These are phyloP conservation scores for Gossypium turneri DNA, from an alignment of 345 rosid species.

Conservation along the genomic window DNA sequence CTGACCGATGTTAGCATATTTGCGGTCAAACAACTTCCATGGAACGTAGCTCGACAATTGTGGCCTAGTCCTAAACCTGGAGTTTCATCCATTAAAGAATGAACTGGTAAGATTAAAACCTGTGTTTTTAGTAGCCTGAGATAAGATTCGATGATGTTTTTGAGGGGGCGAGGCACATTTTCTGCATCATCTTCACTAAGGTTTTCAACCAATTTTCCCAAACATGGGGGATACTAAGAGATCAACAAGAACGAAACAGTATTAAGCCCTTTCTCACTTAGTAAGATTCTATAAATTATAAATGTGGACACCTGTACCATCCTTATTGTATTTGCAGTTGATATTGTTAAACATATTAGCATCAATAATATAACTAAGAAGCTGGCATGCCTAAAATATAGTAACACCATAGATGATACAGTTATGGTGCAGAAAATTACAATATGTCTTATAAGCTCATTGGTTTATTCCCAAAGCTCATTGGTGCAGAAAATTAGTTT, in stretches of 20 bases:
- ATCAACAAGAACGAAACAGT: conserved; percentile 37
- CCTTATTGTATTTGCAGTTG: background rate
- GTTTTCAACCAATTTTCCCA: conserved; percentile 28
- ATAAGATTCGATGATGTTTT: conserved; percentile 40
- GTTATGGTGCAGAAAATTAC: too few relatives aligned
- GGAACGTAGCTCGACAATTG: conserved; percentile 21
- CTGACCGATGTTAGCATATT: conserved; percentile 14
- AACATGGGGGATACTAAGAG: conserved; percentile 20
- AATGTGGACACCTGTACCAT: conserved; percentile 41
- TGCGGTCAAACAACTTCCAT: conserved; percentile 11
- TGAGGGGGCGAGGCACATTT: conserved; percentile 24
- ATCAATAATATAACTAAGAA: background rate
- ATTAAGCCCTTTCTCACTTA: conserved; percentile 33
- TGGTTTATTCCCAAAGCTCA: too few relatives aligned
- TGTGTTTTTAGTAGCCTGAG: conserved; percentile 20
- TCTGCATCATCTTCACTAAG: conserved; percentile 7
- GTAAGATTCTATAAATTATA: conserved; percentile 36
- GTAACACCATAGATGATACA: too few relatives aligned
- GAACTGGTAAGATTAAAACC: background rate
- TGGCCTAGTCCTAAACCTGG: conserved; percentile 20
- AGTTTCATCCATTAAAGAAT: background rate
- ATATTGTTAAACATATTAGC: too few relatives aligned
- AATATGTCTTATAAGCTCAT: too few relatives aligned
- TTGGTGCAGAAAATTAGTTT: too few relatives aligned
- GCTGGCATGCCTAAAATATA: background rate